Evolutionary conservation across 1,284 basidiomycete genomes (phyloP).

Genomic region (Xanthoconium separans): DNA sequence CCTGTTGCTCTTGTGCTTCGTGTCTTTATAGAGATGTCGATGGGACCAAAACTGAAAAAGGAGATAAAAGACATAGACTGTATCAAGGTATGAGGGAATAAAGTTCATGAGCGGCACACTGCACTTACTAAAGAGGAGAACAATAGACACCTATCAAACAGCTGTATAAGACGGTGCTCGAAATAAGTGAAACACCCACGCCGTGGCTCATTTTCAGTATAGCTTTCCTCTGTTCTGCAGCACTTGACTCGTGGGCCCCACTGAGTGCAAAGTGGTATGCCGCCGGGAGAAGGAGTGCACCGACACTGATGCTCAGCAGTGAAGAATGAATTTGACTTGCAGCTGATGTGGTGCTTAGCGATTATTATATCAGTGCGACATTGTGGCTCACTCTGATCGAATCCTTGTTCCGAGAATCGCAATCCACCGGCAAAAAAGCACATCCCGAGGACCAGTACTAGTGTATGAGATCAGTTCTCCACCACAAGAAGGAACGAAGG

Average conservation of each 20-base stretch:
- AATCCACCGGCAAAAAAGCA: slow-evolving; percentile 81
- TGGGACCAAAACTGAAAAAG: slow-evolving; percentile 90
- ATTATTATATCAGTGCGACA: neutral
- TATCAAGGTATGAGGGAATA: slow-evolving; percentile 3
- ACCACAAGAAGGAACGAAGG: neutral
- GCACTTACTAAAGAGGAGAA: slow-evolving; percentile 66
- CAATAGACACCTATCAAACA: slow-evolving; percentile 53
- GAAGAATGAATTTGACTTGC: slow-evolving; percentile 83
- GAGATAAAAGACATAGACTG: slow-evolving; percentile 75
- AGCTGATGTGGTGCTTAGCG: slow-evolving; percentile 39
- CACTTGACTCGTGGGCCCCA: slow-evolving; percentile 32
- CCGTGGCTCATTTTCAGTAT: slow-evolving; percentile 86
- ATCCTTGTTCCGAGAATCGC: slow-evolving; percentile 75
- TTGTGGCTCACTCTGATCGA: slow-evolving; percentile 58
- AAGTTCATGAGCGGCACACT: neutral
- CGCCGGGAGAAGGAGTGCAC: slow-evolving; percentile 77
- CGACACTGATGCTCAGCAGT: slow-evolving; percentile 76
- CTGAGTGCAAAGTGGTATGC: slow-evolving; percentile 70
- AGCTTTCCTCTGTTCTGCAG: slow-evolving; percentile 46
- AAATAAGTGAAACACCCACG: slow-evolving; percentile 43
- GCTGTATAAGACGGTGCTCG: neutral
- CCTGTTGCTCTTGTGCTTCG: slow-evolving; percentile 42
- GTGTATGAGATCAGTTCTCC: slow-evolving; percentile 5
- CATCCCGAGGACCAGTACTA: slow-evolving; percentile 65
- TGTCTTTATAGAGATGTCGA: slow-evolving; percentile 73